Evolutionary conservation across 257 asterid species (phyloP), one percentile per base, ranked within the genome.

Genomic region (Solanum tarijense): DNA sequence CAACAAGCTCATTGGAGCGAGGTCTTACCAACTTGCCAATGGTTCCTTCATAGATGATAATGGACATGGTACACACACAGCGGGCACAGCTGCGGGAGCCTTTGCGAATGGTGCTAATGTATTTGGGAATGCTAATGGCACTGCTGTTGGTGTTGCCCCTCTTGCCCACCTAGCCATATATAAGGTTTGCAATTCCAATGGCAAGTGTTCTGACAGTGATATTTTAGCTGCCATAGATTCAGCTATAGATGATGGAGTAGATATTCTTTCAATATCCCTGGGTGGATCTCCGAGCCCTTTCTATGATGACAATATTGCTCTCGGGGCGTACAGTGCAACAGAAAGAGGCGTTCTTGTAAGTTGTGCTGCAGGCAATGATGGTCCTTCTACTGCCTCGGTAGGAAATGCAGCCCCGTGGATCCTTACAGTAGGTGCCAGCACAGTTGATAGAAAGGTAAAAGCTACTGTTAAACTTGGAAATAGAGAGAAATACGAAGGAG

Each of bases 61-160:
- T 12, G 96, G 95, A 10, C 96, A 94, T 29, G 95, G 95, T 10
- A 92, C 95, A 0, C 95, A 92, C 52, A 90, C 94, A 0, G 93
- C 97, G 0, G 41, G 94, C 87, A 94, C 91, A 14, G 94, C 95
- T 1, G 97, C 94, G 0, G 95, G 97, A 10, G 86, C 86, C 85
- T 94, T 91, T 29, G 94, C 87, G 12, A 35, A 71, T 0, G 92
- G 94, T 7, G 95, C 95, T 1, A 94, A 91, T 69, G 76, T 91
- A 9, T 90, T 21, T 46, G 94, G 97, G 21, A 89, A 55, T 11
- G 95, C 94, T 14, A 89, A 93, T 1, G 94, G 95, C 5, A 91
- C 93, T 0, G 95, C 95, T 4, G 91, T 14, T 39, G 97, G 97
- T 6, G 84, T 91, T 32, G 95, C 94, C 2, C 95, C 97, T 9